A percentile compares a stretch with the other conserved stretches of the same genome.
Evolutionary conservation across 2,329 filamentous ascomycete species (phyloP).

Genomic region (Xylariaceae sp.): DNA sequence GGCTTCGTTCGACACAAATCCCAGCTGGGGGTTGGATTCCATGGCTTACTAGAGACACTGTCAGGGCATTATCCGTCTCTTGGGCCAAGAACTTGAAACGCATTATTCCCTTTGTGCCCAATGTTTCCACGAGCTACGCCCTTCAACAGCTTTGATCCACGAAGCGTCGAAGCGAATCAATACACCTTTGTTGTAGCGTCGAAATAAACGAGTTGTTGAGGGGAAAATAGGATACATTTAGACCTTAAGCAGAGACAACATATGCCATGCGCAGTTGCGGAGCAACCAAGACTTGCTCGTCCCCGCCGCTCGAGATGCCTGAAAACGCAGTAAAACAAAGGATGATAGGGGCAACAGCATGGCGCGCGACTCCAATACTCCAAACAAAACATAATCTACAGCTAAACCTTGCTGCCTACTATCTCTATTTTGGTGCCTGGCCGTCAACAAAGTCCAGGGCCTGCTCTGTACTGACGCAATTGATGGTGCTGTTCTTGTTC

Average conservation of each 20-base stretch:
- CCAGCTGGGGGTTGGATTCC: background rate
- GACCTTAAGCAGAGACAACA: constrained; percentile 10
- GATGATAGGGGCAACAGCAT: constrained; percentile 12
- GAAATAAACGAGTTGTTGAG: background rate
- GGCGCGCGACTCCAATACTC: constrained; percentile 17
- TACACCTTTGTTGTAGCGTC: background rate
- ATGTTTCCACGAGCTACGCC: background rate
- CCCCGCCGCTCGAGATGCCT: constrained; percentile 3
- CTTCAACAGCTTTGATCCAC: background rate
- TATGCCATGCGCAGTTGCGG: constrained; percentile 11
- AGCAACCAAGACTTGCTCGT: constrained; percentile 8
- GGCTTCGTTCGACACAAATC: background rate
- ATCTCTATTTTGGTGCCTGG: constrained; percentile 47
- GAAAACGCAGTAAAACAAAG: constrained; percentile 9
- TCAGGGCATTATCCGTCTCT: background rate
- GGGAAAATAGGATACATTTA: background rate
- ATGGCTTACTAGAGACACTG: background rate
- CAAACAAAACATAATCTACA: constrained; percentile 8
- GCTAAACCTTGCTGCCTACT: background rate
- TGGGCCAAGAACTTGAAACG: background rate
- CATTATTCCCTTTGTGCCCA: background rate
- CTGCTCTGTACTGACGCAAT: constrained; percentile 81
- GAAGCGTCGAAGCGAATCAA: background rate
- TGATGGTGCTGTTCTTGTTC: constrained; percentile 91
- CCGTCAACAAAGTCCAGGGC: constrained; percentile 93